Evolutionary conservation across 129 eudicot species (phyloP).

Genomic region (Artemisia annua): DNA sequence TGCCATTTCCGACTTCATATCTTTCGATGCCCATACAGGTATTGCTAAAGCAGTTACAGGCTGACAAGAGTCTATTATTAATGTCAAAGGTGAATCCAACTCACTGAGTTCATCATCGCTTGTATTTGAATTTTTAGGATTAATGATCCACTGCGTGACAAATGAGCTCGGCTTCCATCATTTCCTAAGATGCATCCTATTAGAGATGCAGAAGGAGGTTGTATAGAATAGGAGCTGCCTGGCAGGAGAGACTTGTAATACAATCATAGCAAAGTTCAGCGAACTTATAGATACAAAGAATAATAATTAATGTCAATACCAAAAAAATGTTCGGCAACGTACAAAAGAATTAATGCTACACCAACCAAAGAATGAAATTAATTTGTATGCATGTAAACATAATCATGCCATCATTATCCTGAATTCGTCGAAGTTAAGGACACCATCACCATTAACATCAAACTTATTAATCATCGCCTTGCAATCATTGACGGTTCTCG

Average conservation of each 20-base stretch:
- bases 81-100: slow-evolving; percentile 63
- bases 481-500: slow-evolving; percentile 50
- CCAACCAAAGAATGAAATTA: neutral
- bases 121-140: slow-evolving; percentile 74
- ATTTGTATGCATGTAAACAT: neutral
- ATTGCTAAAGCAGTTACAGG: slow-evolving; percentile 27
- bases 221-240: too few relatives aligned
- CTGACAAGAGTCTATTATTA: slow-evolving; percentile 33
- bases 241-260: too few relatives aligned
- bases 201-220: too few relatives aligned
- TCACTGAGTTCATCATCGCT: slow-evolving; percentile 86
- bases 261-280: too few relatives aligned
- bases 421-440: slow-evolving; percentile 64
- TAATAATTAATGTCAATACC: too few relatives aligned
- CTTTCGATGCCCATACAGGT: slow-evolving; percentile 35
- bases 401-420: slow-evolving; percentile 52
- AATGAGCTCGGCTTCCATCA: too few relatives aligned
- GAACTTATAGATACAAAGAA: too few relatives aligned
- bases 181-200: too few relatives aligned
- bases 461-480: slow-evolving; percentile 53
- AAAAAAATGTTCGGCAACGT: too few relatives aligned
- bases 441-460: slow-evolving; percentile 70
- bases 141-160: too few relatives aligned
- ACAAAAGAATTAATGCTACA: too few relatives aligned
- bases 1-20: slow-evolving; percentile 29